Base-by-base conservation (phyloP, 2,329 filamentous ascomycete species). In the Zymoseptoria brevis region DNA sequence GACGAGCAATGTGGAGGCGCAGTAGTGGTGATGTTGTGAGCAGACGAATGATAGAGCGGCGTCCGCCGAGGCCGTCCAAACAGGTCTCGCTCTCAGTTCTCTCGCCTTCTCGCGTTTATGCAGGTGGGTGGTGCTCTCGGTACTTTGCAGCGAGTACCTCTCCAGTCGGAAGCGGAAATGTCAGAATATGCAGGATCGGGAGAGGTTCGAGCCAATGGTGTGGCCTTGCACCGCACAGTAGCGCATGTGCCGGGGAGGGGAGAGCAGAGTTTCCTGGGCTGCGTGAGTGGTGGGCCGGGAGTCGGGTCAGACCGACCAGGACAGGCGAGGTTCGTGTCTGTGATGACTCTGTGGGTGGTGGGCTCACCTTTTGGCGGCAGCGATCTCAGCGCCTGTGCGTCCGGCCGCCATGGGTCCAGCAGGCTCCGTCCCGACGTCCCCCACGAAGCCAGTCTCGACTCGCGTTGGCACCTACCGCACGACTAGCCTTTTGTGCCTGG, bases 381-480 rank as follows among this genome's bases (percentile, higher is more conserved):
- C 35, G 35, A 45, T 45, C 22, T 53, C 53, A 56, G 49, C 57
- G 54, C 57, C 54, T 56, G 49, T 59, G 49, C 54, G 58, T 29
- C 54, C 30, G 54, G 54, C 54, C 55, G 52, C 57, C 62, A 62
- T 65, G 64, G 59, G 56, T 62, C 59, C 62, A 62, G 60, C 62
- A 63, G 55, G 57, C 64, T 29, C 8, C 51, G 61, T 66, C 62
- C 63, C 64, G 64, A 65, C 57, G 52, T 62, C 60, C 66, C 65
- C 66, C 64, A 64, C 62, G 60, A 45, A 67, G 65, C 66, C 65
- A 65, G 57, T 45, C 62, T 63, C 60, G 65, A 67, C 60, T 67
- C 65, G 65, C 60, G 64, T 62, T 49, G 54, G 57, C 60, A 57
- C 62, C 62, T 63, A 61, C 59, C 57, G 61, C 61, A 56, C 57